Base-by-base conservation (phyloP, 1,284 basidiomycete species). In the Megacollybia platyphylla region DNA sequence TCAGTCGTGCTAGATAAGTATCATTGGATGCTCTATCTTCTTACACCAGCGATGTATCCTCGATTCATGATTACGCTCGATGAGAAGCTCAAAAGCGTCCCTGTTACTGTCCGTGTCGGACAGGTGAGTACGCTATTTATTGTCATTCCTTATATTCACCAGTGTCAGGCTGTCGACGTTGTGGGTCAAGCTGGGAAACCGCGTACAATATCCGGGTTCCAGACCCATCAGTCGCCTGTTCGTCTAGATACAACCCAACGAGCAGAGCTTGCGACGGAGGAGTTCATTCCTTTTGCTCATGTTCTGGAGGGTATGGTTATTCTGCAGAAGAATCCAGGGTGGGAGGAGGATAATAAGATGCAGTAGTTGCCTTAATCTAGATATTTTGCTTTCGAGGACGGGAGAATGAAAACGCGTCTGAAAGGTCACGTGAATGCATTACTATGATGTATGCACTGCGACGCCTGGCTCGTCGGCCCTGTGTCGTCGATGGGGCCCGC, bases 21-120 rank as follows among this genome's bases (percentile, higher is more conserved):
- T 50, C 94, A 97, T 63, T 99, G 96, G 96, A 94, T 97, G 90
- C 66, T 98, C 44, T 99, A 88, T 70, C 93, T 92, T 73, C 75
- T 98, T 37, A 81, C 82, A 7, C 80, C 90, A 5, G 87, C 93
- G 46, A 98, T 99, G 93, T 96, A 91, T 65, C 96, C 96, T 18
- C 82, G 96, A 45, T 97, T 98, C 84, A 67, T 98, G 53, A 97
- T 98, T 60, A 97, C 93, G 1, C 79, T 98, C 26, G 84, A 97
- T 63, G 93, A 97, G 62, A 76, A 92, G 47, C 78, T 93, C 44
- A 76, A 89, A 52, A 79, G 73, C 54, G 68, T 83, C 48, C 84
- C 91, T 1, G 88, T 96, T 20, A 91, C 89, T 5, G 93, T 97
- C 28, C 84, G 96, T 26, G 96, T 98, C 29, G 94, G 94, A 34